Base-by-base conservation (phyloP, 306 rosid genomes). In the Begonia peltatifolia region DNA sequence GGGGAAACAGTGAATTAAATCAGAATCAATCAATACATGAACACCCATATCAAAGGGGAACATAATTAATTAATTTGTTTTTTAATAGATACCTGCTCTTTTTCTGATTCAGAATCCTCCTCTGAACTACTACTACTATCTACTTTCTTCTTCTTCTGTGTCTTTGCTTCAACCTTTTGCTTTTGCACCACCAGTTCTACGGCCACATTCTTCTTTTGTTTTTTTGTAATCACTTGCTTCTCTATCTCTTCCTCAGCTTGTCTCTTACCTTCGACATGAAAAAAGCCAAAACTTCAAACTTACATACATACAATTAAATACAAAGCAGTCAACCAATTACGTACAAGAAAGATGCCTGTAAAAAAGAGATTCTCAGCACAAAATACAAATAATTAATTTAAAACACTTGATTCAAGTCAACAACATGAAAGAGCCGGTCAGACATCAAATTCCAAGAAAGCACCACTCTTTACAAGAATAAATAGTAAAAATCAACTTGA, bases 71-170 rank as follows among this genome's bases (percentile, higher is more conserved):
- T 0, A 30, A 30, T 7, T 30, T 2, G 38, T 30, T 30, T 30
- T 30, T 7, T 5, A 30, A 30, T 20, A 18, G 23, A 44, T 25
- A 79, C 93, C 81, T 78, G 71, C 10, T 80, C 87, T 12, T 87
- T 82, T 20, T 82, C 83, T 1, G 67, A 63, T 11, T 79, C 89
- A 5, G 78, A 73, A 1, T 74, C 73, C 0, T 68, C 80, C 13
- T 72, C 92, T 2, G 96, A 84, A 63, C 82, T 74, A 62, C 82
- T 76, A 5, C 71, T 70, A 0, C 59, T 42, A 56, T 76, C 85
- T 59, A 2, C 68, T 42, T 68, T 65, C 66, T 79, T 74, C 41
- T 65, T 79, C 63, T 74, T 75, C 20, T 66, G 74, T 1, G 74
- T 56, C 72, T 75, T 70, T 0, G 41, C 72, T 48, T 72, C 92